These are phyloP conservation scores for Tuber indicum DNA, from an alignment of 495 filamentous ascomycete genomes.

Conservation along the genomic window DNA sequence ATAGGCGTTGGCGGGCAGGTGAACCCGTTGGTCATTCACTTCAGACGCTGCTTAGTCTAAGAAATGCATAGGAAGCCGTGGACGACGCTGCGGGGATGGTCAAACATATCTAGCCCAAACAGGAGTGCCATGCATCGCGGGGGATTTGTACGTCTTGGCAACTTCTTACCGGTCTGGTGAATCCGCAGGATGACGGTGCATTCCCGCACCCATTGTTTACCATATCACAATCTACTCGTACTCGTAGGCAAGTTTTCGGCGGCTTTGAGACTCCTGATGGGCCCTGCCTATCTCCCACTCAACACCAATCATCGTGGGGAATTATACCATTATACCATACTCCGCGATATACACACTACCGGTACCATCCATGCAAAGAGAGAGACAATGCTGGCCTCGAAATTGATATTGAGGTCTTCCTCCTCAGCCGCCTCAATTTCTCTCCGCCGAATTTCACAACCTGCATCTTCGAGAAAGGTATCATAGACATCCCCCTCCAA, in stretches of 20 bases:
- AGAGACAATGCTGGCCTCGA: slow-evolving; percentile 27
- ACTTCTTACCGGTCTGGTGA: not conserved
- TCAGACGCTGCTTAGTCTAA: not conserved
- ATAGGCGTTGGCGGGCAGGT: not conserved
- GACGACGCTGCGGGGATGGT: not conserved
- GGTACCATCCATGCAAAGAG: not conserved
- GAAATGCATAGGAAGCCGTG: not conserved
- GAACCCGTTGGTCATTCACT: not conserved
- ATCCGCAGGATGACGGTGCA: not conserved
- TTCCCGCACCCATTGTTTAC: not conserved
- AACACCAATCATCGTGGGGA: not conserved
- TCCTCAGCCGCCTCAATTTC: slow-evolving; percentile 4
- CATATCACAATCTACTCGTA: not conserved
- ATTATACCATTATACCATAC: not conserved
- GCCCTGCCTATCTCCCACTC: not conserved
- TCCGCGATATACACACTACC: not conserved
- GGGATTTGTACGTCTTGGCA: not conserved
- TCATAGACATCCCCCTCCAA: not conserved
- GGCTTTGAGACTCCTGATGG: not conserved
- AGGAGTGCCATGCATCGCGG: not conserved
- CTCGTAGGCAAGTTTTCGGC: no score
- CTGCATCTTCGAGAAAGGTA: not conserved
- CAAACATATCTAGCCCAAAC: not conserved
- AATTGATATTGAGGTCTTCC: slow-evolving; percentile 12
- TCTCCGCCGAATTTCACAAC: slow-evolving; percentile 23